Percentiles rank a stretch among this genome's conserved stretches.
Evolutionary conservation across 306 rosid species (phyloP).

Genomic region (Canavalia ensiformis): DNA sequence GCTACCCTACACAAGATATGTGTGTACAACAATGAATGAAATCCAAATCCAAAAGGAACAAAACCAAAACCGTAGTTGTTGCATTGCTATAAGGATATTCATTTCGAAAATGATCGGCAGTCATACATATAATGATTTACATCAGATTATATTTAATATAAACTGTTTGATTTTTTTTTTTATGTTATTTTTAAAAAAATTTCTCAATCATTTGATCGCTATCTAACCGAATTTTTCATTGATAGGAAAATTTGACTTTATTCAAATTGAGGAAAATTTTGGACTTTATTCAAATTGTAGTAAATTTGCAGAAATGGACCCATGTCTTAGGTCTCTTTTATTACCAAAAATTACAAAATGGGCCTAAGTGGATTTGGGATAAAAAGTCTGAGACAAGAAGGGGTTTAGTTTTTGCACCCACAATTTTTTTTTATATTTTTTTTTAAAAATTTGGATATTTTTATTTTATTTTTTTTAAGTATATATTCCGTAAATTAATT

Average conservation of each 20-base stretch:
- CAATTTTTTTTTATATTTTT: too few relatives aligned
- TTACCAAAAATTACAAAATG: not conserved
- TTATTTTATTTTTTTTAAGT: too few relatives aligned
- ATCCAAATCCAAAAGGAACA: not conserved
- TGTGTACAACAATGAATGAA: not conserved
- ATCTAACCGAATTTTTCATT: not conserved
- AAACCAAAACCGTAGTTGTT: not conserved
- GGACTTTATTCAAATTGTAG: not conserved
- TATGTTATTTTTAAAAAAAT: too few relatives aligned
- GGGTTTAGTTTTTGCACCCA: too few relatives aligned
- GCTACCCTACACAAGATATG: not conserved
- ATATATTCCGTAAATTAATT: too few relatives aligned
- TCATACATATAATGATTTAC: too few relatives aligned
- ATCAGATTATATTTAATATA: too few relatives aligned
- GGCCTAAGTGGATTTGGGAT: not conserved
- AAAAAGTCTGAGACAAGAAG: not conserved
- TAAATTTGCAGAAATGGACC: not conserved
- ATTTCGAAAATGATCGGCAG: too few relatives aligned
- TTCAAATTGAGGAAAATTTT: too few relatives aligned
- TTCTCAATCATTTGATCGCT: too few relatives aligned
- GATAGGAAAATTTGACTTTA: not conserved
- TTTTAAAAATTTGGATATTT: too few relatives aligned
- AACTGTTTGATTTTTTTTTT: too few relatives aligned
- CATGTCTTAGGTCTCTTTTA: not conserved
- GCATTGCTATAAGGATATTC: not conserved